phyloP scores from a whole-genome alignment of 2,329 filamentous ascomycete species.

The Penicillium sp. region DNA sequence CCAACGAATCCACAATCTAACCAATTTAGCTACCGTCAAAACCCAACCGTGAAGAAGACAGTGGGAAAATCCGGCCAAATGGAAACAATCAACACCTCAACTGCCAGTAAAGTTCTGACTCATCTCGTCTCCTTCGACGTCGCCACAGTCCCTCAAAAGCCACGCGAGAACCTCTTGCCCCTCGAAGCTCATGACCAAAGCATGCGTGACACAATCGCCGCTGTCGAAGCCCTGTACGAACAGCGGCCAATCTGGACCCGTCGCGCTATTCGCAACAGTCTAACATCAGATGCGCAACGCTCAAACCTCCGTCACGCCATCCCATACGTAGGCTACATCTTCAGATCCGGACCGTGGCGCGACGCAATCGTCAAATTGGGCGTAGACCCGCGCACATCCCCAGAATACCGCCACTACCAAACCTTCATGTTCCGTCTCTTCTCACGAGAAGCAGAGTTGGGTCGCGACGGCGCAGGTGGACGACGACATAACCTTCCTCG shows the following conservation, averaged over 20 bases:
- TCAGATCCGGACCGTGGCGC: conserved; percentile 88
- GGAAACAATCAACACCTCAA: conserved; percentile 59
- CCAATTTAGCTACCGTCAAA: conserved; percentile 72
- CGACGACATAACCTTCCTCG: conserved; percentile 33
- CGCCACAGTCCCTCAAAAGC: conserved; percentile 60
- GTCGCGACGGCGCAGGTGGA: conserved; percentile 32
- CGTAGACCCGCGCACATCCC: conserved; percentile 77
- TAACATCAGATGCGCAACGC: conserved; percentile 55
- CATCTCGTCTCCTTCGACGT: conserved; percentile 63
- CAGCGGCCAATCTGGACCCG: conserved; percentile 84
- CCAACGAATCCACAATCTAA: conserved; percentile 4
- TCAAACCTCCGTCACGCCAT: conserved; percentile 70
- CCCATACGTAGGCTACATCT: conserved; percentile 86
- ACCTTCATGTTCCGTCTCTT: conserved; percentile 80
- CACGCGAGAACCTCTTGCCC: conserved; percentile 58
- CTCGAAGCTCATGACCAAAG: conserved; percentile 55
- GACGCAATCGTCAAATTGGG: conserved; percentile 85
- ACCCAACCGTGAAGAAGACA: conserved; percentile 69
- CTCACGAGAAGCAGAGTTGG: conserved; percentile 35
- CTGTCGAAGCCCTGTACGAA: conserved; percentile 66
- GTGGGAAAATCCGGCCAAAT: conserved; percentile 61
- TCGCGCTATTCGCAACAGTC: conserved; percentile 73
- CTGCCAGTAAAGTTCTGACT: conserved; percentile 59
- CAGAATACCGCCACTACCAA: conserved; percentile 79
- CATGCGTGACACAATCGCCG: conserved; percentile 64